phyloP scores from a whole-genome alignment of 306 rosid species.

The Gynostemma pentaphyllum region DNA sequence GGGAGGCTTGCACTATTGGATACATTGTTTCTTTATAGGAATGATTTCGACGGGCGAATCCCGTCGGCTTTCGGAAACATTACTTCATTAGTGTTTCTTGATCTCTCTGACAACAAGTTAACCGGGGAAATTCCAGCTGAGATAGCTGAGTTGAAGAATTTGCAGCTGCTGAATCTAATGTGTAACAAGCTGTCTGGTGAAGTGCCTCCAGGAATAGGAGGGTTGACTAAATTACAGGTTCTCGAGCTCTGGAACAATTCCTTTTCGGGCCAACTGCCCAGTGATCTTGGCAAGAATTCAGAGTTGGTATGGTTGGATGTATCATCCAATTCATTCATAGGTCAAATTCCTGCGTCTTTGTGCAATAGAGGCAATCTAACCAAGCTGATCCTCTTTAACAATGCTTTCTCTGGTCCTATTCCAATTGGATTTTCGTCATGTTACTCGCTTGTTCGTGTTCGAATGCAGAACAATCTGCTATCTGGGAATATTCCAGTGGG shows the following conservation, averaged over 20 bases:
- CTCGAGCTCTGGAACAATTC: conserved; percentile 93
- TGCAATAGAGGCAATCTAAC: conserved; percentile 75
- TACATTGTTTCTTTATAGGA: conserved; percentile 72
- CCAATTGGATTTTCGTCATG: conserved; percentile 54
- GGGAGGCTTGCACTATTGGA: conserved; percentile 46
- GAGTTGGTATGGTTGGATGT: conserved; percentile 81
- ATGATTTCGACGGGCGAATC: conserved; percentile 51
- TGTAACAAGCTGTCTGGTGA: conserved; percentile 58
- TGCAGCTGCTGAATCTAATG: conserved; percentile 80
- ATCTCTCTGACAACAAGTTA: conserved; percentile 70
- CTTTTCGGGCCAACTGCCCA: conserved; percentile 62
- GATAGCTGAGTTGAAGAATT: conserved; percentile 46
- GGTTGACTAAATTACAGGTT: conserved; percentile 41
- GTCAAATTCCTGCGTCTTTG: conserved; percentile 62
- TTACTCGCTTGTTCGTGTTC: conserved; percentile 65
- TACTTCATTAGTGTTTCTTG: conserved; percentile 45
- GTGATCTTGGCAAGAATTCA: conserved; percentile 63
- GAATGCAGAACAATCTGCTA: conserved; percentile 79
- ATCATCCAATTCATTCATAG: conserved; percentile 74
- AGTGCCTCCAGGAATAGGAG: conserved; percentile 58
- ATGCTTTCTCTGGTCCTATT: conserved; percentile 65
- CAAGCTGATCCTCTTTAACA: conserved; percentile 92
- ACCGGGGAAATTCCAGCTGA: conserved; percentile 66
- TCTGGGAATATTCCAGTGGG: conserved; percentile 70
- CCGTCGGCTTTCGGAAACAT: conserved; percentile 45